Evolutionary conservation across 2,329 filamentous ascomycete genomes (phyloP), one percentile per base, ranked within the genome.

Genomic region (Sporothrix globosa): DNA sequence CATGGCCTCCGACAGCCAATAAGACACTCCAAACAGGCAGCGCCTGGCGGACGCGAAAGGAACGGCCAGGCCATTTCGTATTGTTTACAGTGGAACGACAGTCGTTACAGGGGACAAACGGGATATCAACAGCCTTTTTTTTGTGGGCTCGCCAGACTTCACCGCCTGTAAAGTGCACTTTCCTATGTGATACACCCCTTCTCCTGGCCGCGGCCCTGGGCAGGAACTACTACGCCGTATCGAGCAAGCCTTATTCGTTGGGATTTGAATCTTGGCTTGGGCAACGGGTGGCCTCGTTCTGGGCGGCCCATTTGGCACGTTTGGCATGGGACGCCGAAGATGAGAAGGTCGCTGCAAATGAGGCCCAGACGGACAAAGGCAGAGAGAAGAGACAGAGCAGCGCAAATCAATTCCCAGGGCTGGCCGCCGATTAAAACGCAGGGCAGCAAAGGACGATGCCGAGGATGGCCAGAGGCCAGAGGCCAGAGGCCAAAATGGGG

Each of bases 381-480:
- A 24, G 24, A 50, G 30, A 14, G 3, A 10, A 21, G 41, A 30
- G 27, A 5, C 56, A 24, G 54, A 48, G 56, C 46, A 41, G 58
- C 39, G 14, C 67, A 63, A 69, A 69, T 69, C 67, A 53, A 44
- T n/a, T 54, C n/a, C 19, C 30, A 39, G 11, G 67, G 67, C 67
- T 56, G 46, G 4, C 67, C 11, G 19, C n/a, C n/a, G 54, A 11
- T 41, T 50, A 54, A 69, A 69, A 69, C 44, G 14, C n/a, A 60
- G 44, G 13, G 10, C 19, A 48, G 6, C 6, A 67, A 27, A 24
- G 44, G 7, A 13, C 1, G 21, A 41, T 14, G 4, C 17, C 46
- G 27, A 24, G n/a, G n/a, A 39, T 19, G 54, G 17, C 39, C 39
- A 61, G 41, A 44, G 41, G 41, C 34, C 11, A 44, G 41, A 44